These are phyloP conservation scores for Russula emetica DNA, from an alignment of 768 basidiomycete genomes.

Conservation along the genomic window DNA sequence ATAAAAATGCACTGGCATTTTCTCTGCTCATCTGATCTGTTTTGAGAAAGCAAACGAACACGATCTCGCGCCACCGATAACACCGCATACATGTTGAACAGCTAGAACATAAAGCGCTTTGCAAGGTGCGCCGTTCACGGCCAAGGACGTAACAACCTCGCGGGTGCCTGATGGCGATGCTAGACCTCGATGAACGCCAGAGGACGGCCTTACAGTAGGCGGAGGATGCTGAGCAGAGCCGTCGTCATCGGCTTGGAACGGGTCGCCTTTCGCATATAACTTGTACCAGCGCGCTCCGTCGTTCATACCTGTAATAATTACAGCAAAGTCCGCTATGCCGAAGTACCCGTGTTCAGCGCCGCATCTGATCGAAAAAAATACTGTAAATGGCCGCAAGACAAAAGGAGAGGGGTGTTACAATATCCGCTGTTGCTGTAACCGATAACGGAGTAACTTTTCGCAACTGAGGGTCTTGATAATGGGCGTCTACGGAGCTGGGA, in stretches of 20 bases:
- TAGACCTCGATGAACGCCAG: background rate
- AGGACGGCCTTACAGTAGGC: slow-evolving; percentile 1
- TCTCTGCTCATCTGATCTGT: background rate
- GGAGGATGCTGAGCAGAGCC: background rate
- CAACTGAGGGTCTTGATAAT: background rate
- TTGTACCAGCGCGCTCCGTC: slow-evolving; percentile 15
- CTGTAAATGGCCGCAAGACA: background rate
- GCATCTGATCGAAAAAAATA: background rate
- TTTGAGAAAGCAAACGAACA: background rate
- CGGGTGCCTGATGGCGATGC: background rate
- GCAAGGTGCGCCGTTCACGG: background rate
- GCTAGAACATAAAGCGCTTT: background rate
- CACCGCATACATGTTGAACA: background rate
- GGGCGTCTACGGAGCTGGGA: background rate
- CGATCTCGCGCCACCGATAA: background rate
- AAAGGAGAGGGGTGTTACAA: background rate
- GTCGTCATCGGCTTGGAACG: background rate
- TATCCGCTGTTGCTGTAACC: background rate
- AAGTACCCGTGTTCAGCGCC: background rate
- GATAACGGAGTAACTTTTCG: background rate
- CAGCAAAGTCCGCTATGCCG: background rate
- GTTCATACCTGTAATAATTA: background rate
- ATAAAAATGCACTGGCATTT: background rate
- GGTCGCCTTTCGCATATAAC: background rate
- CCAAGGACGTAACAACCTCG: slow-evolving; percentile 9